phyloP scores from a whole-genome alignment of 148 eudicot species.

The Dysphania ambrosioides region DNA sequence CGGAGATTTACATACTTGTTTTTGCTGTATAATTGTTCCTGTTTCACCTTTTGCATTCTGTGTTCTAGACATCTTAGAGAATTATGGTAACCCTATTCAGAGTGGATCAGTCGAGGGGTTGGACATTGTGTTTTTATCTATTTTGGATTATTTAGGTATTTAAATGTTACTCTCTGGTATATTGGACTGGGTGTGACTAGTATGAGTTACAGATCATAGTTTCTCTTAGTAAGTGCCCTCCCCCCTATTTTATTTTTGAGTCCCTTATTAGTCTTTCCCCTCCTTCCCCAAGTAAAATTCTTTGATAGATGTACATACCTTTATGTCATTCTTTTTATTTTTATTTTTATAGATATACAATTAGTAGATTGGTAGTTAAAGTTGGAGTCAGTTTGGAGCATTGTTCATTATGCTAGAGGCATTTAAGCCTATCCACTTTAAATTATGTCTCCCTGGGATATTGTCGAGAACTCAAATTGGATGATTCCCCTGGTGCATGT shows the following conservation, averaged over 20 bases:
- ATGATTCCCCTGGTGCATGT: neutral
- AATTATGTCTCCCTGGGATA: neutral
- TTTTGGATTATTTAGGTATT: neutral
- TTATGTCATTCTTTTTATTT: neutral
- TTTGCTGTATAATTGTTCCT: neutral
- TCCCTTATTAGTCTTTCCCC: no score
- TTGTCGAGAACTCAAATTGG: neutral
- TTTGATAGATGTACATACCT: neutral
- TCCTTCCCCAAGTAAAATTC: neutral
- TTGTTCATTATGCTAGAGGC: neutral
- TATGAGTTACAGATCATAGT: neutral
- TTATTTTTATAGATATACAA: no score
- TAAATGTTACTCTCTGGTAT: neutral
- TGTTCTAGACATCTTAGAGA: neutral
- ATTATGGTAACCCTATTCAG: no score
- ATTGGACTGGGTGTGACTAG: neutral
- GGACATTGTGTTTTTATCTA: neutral
- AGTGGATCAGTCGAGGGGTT: neutral
- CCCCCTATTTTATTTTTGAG: neutral
- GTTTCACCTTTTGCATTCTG: neutral
- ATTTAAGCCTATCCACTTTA: neutral
- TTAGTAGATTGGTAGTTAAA: neutral
- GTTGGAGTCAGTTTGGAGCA: neutral
- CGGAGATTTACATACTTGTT: neutral
- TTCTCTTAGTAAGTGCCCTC: neutral